Conservation (phyloP, 192 early-diverging fungal species). For the Coemansia sp. region DNA sequence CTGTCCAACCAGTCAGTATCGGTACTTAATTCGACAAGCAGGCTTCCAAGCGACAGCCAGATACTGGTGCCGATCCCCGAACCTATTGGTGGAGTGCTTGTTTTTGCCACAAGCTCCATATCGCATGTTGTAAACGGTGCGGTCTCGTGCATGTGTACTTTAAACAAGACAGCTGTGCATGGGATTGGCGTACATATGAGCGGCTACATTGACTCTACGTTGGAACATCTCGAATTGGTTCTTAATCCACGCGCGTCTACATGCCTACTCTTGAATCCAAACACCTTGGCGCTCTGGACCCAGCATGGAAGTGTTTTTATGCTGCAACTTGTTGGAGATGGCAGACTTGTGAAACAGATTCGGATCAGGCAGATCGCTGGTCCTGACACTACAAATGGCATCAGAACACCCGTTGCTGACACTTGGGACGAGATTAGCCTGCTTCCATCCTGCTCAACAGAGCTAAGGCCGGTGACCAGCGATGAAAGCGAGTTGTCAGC, state of each 20-base stretch:
- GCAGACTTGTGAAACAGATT: constrained; percentile 77
- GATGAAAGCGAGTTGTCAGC: constrained; percentile 16
- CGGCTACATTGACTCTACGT: constrained; percentile 50
- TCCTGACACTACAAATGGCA: constrained; percentile 8
- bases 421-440: constrained; percentile 35
- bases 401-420: constrained; percentile 16
- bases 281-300: constrained; percentile 70
- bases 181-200: constrained; percentile 60
- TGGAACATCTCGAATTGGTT: constrained; percentile 63
- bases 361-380: constrained; percentile 50
- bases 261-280: constrained; percentile 66
- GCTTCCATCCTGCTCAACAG: constrained; percentile 33
- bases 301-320: constrained; percentile 72
- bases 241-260: constrained; percentile 65
- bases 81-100: constrained; percentile 84
- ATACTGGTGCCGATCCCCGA: constrained; percentile 71
- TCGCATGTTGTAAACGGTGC: constrained; percentile 85
- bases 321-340: constrained; percentile 72
- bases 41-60: constrained; percentile 83
- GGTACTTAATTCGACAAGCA: constrained; percentile 73
- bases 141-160: constrained; percentile 55
- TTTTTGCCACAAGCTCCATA: constrained; percentile 76
- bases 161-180: constrained; percentile 73
- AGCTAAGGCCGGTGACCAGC: constrained; percentile 17
- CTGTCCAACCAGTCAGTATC: constrained; percentile 71